phyloP scores from a whole-genome alignment of 2,329 filamentous ascomycete genomes.

The Escovopsis sp. region DNA sequence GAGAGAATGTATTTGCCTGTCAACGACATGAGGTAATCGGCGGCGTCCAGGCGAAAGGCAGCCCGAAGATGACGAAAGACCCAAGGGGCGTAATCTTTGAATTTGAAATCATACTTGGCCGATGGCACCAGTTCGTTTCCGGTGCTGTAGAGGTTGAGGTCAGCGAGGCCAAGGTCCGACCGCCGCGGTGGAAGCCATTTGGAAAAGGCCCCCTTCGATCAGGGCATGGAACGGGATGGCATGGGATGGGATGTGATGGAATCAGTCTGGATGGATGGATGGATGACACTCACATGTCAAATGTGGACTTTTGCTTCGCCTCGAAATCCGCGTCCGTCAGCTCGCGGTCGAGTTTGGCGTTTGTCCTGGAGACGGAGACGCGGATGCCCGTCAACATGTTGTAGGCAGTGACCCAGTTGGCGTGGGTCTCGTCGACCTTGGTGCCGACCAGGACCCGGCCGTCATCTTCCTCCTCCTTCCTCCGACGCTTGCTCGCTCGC shows the following conservation, averaged over 20 bases:
- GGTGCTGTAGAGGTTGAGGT: conserved; percentile 37
- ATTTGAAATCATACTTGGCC: conserved; percentile 99
- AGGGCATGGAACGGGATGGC: too few relatives aligned
- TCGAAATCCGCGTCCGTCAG: conserved; percentile 86
- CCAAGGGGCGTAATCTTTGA: conserved; percentile 99
- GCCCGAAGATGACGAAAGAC: conserved; percentile 86
- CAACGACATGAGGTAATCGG: conserved; percentile 94
- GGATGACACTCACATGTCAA: conserved; percentile 64
- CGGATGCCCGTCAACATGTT: conserved; percentile 99
- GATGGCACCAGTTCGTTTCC: conserved; percentile 95
- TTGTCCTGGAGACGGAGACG: conserved; percentile 88
- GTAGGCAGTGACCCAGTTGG: conserved; percentile 95
- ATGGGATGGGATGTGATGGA: too few relatives aligned
- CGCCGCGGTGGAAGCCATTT: too few relatives aligned
- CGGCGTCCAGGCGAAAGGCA: conserved; percentile 82
- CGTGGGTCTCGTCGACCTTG: conserved; percentile 93
- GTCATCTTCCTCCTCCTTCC: conserved; percentile 77
- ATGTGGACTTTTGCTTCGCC: conserved; percentile 92
- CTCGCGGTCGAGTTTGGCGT: conserved; percentile 87
- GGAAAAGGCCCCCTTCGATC: too few relatives aligned
- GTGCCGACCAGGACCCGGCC: conserved; percentile 90
- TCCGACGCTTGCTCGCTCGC: conserved; percentile 69
- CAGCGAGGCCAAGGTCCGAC: too few relatives aligned
- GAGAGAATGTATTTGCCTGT: conserved; percentile 98
- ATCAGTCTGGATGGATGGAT: too few relatives aligned